Conservation (phyloP, 352 stramenopile genomes). For the Pythium aphanidermatum region DNA sequence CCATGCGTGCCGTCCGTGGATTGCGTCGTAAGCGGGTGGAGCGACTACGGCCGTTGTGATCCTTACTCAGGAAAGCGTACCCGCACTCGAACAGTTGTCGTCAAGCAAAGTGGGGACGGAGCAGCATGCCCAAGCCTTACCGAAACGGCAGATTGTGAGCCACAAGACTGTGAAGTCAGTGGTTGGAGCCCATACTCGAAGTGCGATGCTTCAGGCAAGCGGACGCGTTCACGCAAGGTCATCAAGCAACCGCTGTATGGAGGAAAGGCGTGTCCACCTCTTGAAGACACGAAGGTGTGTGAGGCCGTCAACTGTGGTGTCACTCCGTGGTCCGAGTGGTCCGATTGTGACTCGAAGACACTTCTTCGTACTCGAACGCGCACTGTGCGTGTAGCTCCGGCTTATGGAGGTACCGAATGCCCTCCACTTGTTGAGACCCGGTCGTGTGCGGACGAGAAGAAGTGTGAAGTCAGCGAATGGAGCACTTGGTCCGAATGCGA, state of each 20-base stretch:
- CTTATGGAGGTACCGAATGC: conserved; percentile 33
- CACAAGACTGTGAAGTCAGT: conserved; percentile 43
- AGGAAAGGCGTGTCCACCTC: conserved; percentile 36
- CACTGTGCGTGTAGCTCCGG: conserved; percentile 27
- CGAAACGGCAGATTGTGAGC: conserved; percentile 25
- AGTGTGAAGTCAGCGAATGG: conserved; percentile 51
- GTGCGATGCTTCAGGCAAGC: conserved; percentile 30
- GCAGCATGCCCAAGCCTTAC: conserved; percentile 33
- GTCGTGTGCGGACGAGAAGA: conserved; percentile 32
- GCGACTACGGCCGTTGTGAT: conserved; percentile 31
- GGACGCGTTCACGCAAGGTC: conserved; percentile 34
- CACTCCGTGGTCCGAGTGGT: conserved; percentile 39
- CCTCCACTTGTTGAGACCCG: conserved; percentile 32
- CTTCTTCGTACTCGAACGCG: conserved; percentile 31
- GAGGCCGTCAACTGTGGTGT: conserved; percentile 46
- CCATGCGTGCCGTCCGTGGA: conserved; percentile 29
- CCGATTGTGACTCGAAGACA: conserved; percentile 29
- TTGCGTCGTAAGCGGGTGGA: conserved; percentile 47
- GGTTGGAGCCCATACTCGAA: conserved; percentile 39
- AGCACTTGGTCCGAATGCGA: conserved; percentile 41
- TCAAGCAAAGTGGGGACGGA: conserved; percentile 28
- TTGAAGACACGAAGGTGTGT: conserved; percentile 36
- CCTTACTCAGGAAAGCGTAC: conserved; percentile 23
- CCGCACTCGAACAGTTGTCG: conserved; percentile 27
- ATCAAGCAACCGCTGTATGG: conserved; percentile 20